Conservation (phyloP, 352 stramenopile genomes). For the Phytopythium litorale region DNA sequence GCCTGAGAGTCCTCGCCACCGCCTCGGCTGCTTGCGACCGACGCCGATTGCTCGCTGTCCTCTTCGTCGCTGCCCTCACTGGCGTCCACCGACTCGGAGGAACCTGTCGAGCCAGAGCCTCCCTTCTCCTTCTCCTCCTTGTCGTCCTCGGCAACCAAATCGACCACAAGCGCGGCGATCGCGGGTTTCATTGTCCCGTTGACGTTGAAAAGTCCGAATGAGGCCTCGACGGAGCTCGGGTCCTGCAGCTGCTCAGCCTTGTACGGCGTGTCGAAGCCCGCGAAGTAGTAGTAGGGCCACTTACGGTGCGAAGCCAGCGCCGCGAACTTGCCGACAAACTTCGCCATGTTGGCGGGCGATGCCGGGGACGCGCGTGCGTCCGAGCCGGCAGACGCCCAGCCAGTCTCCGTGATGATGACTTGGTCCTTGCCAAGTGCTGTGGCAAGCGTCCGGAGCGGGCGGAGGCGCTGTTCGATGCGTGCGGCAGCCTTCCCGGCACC, state of each 20-base stretch:
- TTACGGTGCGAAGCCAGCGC: constrained; percentile 23
- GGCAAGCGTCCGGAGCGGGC: constrained; percentile 26
- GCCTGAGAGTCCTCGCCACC: background rate
- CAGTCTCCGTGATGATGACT: constrained; percentile 64
- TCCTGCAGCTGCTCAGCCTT: constrained; percentile 31
- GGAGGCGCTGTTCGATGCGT: constrained; percentile 40
- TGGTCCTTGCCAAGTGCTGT: constrained; percentile 21
- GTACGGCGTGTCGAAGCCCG: constrained; percentile 60
- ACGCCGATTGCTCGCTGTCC: background rate
- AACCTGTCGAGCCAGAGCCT: background rate
- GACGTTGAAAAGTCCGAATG: constrained; percentile 54
- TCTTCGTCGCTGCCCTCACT: background rate
- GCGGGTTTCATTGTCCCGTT: constrained; percentile 44
- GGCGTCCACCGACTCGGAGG: background rate
- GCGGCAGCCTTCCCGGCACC: constrained; percentile 23
- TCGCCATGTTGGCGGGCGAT: constrained; percentile 34
- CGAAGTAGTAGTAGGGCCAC: constrained; percentile 72
- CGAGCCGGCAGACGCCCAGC: constrained; percentile 46
- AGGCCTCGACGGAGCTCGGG: constrained; percentile 44
- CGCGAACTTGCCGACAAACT: constrained; percentile 63
- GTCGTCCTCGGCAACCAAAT: background rate
- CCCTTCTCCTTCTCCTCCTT: background rate
- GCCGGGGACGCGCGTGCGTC: constrained; percentile 34
- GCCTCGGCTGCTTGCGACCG: background rate
- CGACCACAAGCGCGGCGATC: constrained; percentile 24